Percentiles rank a stretch among this genome's conserved stretches.
Conservation (phyloP, 768 basidiomycete species). For the Russula sp. region DNA sequence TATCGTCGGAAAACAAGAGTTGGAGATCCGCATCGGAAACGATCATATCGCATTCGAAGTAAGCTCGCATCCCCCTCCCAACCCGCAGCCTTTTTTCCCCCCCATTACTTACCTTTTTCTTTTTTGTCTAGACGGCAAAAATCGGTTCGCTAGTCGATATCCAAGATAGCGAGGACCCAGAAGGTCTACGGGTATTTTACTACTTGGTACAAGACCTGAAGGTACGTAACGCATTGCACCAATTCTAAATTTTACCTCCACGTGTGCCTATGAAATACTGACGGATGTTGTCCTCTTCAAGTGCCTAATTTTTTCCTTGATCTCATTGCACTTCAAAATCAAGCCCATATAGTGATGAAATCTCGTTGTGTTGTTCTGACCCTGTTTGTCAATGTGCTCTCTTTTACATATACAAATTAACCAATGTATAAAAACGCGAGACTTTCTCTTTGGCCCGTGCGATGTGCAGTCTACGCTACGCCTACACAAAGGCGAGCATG, state of each 20-base stretch:
- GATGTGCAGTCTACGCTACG: neutral
- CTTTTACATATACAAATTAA: neutral
- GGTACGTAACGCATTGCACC: conserved; percentile 43
- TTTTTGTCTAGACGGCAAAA: conserved; percentile 80
- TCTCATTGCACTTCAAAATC: conserved; percentile 99
- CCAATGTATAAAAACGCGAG: conserved; percentile 16
- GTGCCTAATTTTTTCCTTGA: conserved; percentile 98
- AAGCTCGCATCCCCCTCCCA: too few species aligned
- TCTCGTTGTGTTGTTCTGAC: neutral
- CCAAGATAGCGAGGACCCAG: conserved; percentile 94
- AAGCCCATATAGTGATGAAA: conserved; percentile 75
- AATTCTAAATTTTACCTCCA: too few species aligned
- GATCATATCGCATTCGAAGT: conserved; percentile 98
- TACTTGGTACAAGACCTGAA: conserved; percentile 98
- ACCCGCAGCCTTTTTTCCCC: neutral
- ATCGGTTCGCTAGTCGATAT: conserved; percentile 97
- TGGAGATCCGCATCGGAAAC: conserved; percentile 90
- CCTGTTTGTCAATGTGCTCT: conserved; percentile 3
- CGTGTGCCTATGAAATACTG: neutral
- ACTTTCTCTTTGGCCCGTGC: neutral
- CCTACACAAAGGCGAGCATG: neutral
- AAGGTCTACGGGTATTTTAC: conserved; percentile 96
- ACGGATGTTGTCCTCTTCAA: conserved; percentile 39
- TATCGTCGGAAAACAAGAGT: conserved; percentile 96
- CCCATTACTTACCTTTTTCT: neutral